A percentile compares a stretch with the other conserved stretches of the same genome.
These are phyloP conservation scores for Apiospora arundinis DNA, from an alignment of 2,329 filamentous ascomycete species.

Conservation along the genomic window DNA sequence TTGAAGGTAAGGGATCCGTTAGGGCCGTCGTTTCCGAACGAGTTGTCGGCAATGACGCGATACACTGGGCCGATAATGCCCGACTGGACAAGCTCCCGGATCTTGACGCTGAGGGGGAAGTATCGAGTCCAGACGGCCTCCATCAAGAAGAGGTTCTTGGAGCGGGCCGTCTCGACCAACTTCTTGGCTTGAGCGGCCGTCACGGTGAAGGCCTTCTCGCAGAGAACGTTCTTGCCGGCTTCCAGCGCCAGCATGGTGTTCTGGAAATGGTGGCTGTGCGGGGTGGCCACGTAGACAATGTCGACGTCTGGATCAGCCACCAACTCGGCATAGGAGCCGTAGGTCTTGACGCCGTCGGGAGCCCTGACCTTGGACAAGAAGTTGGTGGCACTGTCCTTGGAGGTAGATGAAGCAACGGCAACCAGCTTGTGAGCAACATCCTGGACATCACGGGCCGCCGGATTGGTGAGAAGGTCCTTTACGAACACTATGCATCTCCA, in stretches of 20 bases:
- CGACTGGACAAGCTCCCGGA: slow-evolving; percentile 67
- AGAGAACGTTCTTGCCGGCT: slow-evolving; percentile 86
- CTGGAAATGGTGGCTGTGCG: slow-evolving; percentile 92
- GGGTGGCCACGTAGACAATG: slow-evolving; percentile 88
- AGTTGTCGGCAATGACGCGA: slow-evolving; percentile 65
- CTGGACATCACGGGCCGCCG: slow-evolving; percentile 69
- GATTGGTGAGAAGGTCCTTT: slow-evolving; percentile 79
- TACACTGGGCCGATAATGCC: slow-evolving; percentile 66
- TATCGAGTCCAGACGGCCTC: slow-evolving; percentile 91
- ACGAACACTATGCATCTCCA: slow-evolving; percentile 64
- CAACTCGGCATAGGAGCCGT: slow-evolving; percentile 83
- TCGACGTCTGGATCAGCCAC: slow-evolving; percentile 81
- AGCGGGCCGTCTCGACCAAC: slow-evolving; percentile 73
- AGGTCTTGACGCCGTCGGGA: slow-evolving; percentile 71
- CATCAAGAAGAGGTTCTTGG: slow-evolving; percentile 80
- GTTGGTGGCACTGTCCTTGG: slow-evolving; percentile 69
- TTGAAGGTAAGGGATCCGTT: slow-evolving; percentile 63
- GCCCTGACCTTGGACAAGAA: slow-evolving; percentile 77
- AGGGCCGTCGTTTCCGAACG: slow-evolving; percentile 63
- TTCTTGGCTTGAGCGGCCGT: slow-evolving; percentile 78
- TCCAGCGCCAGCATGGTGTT: slow-evolving; percentile 85
- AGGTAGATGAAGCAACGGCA: slow-evolving; percentile 81
- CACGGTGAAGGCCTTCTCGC: slow-evolving; percentile 89
- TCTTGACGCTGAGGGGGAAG: slow-evolving; percentile 81
- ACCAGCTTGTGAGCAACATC: slow-evolving; percentile 80